Evolutionary conservation across 345 rosid species (phyloP), one percentile per base, ranked within the genome.

Genomic region (Eutrema yunnanense): DNA sequence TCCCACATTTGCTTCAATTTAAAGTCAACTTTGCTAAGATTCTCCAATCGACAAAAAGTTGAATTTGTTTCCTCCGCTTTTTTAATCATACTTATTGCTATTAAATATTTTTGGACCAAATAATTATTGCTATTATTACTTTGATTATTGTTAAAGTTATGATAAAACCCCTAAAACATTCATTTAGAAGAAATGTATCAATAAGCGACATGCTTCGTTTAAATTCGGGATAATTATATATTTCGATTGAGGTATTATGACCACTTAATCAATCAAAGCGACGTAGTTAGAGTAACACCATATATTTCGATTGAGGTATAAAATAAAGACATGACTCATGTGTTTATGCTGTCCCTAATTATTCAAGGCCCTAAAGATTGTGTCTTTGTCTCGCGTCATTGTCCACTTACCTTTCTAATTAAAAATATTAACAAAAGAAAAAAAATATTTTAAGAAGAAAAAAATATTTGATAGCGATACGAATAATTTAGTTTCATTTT

Each of bases 301-400:
- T 79, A 73, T 55, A n/a, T n/a, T n/a, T n/a, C n/a, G n/a, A n/a
- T n/a, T n/a, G n/a, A n/a, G n/a, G n/a, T n/a, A 19, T 59, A 60
- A 69, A 64, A 49, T 44, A 74, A 54, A 49, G 56, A 80, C 65
- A 66, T 57, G 70, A 76, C 60, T 61, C 77, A 77, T 77, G 69
- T 77, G 80, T 72, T 71, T 71, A 72, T 71, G 68, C 62, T 77
- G 76, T 77, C 80, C 9, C 73, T 72, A 66, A 77, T 67, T 77
- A 77, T 58, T 58, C 42, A 59, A 65, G 34, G 32, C 56, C 77
- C 42, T 51, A 34, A 58, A 57, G 73, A 77, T 72, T 59, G 33
- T 59, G 80, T 77, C 77, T 65, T 44, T 72, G 64, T 72, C 73
- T 65, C 51, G 16, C n/a, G 73, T 72, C 80, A 72, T 13, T 65